Conservation (phyloP, 192 early-diverging fungal genomes). For the Obelidium mucronatum region DNA sequence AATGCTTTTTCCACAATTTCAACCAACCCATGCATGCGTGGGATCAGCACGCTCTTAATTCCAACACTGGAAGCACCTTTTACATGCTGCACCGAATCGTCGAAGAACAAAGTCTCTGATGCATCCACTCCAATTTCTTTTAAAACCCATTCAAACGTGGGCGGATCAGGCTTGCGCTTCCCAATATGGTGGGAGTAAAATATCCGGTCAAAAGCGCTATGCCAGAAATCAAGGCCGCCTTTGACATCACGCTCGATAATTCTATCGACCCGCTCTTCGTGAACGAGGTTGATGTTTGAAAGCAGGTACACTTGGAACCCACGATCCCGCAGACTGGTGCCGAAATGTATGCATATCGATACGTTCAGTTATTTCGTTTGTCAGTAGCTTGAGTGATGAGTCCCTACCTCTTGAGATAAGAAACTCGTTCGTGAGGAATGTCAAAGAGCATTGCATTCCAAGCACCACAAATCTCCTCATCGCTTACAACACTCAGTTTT, state of each 20-base stretch:
- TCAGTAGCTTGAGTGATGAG: no score
- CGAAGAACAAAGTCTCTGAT: not conserved
- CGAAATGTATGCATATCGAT: no score
- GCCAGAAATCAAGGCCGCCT: not conserved
- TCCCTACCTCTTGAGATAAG: not conserved
- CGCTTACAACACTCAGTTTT: not conserved
- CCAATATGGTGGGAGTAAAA: conserved; percentile 11
- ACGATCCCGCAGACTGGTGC: not conserved
- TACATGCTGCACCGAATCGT: conserved; percentile 16
- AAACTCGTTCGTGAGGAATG: not conserved
- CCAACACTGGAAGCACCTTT: conserved; percentile 1
- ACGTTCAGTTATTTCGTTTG: not conserved
- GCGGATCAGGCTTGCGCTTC: not conserved
- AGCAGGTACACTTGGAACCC: conserved; percentile 4
- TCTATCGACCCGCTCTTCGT: conserved; percentile 1
- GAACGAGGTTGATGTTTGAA: conserved; percentile 6
- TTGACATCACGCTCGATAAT: conserved; percentile 19
- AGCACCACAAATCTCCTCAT: not conserved
- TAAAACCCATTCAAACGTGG: conserved; percentile 3
- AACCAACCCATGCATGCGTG: not conserved
- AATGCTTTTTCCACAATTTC: not conserved
- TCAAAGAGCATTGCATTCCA: conserved; percentile 27
- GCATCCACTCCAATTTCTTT: not conserved
- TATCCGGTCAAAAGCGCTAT: not conserved
- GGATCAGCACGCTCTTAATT: not conserved